Conservation (phyloP, 768 basidiomycete genomes). For the Candolleomyces aberdarensis region DNA sequence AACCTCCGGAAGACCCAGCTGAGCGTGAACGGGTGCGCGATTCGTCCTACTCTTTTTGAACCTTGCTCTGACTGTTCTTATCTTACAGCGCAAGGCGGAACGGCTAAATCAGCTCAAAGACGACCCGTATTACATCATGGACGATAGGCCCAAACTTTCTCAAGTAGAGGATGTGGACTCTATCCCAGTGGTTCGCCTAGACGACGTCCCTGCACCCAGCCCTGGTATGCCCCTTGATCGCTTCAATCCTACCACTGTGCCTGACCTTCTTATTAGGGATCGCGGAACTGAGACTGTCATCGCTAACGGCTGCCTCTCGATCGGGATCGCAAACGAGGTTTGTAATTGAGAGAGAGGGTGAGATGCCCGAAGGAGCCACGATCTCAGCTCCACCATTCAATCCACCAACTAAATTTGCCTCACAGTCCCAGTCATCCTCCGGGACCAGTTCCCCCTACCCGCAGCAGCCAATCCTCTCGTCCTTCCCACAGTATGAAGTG, state of each 20-base stretch:
- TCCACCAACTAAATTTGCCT: conserved; percentile 23
- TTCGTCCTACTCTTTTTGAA: not conserved
- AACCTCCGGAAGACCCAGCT: conserved; percentile 56
- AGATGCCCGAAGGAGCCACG: conserved; percentile 72
- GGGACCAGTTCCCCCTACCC: not conserved
- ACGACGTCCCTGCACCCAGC: conserved; percentile 59
- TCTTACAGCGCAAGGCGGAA: conserved; percentile 65
- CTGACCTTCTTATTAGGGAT: conserved; percentile 17
- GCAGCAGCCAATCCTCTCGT: conserved; percentile 20
- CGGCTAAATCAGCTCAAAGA: conserved; percentile 73
- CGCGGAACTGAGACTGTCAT: conserved; percentile 37
- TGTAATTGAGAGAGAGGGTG: conserved; percentile 74
- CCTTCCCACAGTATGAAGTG: conserved; percentile 55
- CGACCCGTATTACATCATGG: conserved; percentile 90
- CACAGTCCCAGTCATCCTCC: conserved; percentile 12
- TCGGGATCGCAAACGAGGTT: conserved; percentile 43
- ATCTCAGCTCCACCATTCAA: conserved; percentile 11
- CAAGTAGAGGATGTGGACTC: conserved; percentile 70
- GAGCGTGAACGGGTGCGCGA: conserved; percentile 62
- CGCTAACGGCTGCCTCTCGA: conserved; percentile 39
- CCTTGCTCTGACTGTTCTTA: not conserved
- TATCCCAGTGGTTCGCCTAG: conserved; percentile 86
- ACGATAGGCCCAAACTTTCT: conserved; percentile 44
- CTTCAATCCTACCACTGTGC: not conserved
- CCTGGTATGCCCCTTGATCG: conserved; percentile 17